Base-by-base conservation (phyloP, 768 basidiomycete genomes). In the Boletus huronensis region DNA sequence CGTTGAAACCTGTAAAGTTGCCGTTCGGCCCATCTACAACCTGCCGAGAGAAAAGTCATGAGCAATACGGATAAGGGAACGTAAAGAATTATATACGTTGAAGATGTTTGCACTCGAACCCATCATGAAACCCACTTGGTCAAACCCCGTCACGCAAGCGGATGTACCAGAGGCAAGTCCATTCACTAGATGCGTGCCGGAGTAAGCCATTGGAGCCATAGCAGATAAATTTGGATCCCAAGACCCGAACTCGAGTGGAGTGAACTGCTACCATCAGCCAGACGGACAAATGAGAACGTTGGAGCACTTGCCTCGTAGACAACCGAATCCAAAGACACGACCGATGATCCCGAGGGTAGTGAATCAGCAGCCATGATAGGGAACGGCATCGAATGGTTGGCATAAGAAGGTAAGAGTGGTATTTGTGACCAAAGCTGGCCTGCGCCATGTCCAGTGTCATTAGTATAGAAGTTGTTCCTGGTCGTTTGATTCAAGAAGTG, bases 191-290 rank as follows among this genome's bases (percentile, higher is more conserved):
- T 77, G 75, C 0, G 88, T 90, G 6, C 93, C 93, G 6, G 81
- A 77, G 58, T 79, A 83, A 0, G 79, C 71, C 26, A 82, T 72
- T 42, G 85, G 84, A 63, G 80, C 77, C 67, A 87, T 90, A 1
- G 87, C 84, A n/a, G 83, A 83, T 8, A 89, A 72, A 48, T 69
- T 77, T 10, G 88, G 85, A 61, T 92, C 89, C 70, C 79, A 91
- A 0, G 87, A 88, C 4, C 87, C 88, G 43, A 85, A 76, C 63
- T 89, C 87, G 55, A 81, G 66, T n/a, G 82, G 82, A 0, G 79
- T 78, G 2, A 87, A 80, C 82, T 83, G 51, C 26, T 48, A 17
- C 29, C 14, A 23, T 62, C 23, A 60, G 52, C 23, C 29, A 49
- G 17, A 42, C 42, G 21, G 1, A 51, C 5, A 44, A 32, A 47